phyloP scores from a whole-genome alignment of 768 basidiomycete genomes.

The Phylloporus sp. region DNA sequence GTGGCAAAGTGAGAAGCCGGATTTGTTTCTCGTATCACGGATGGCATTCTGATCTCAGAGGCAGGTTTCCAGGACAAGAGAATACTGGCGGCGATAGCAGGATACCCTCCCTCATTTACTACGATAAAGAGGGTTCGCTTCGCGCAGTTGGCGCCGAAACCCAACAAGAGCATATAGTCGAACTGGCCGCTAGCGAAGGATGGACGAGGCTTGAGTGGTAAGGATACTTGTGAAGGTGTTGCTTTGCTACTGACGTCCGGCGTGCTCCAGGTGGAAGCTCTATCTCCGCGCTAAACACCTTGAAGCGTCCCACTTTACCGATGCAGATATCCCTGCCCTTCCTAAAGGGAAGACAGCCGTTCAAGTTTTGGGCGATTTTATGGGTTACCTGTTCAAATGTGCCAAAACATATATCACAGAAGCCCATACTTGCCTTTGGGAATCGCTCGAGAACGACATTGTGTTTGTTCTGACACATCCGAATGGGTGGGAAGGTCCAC shows the following conservation, averaged over 20 bases:
- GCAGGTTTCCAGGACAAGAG: conserved; percentile 46
- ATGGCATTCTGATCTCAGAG: no score
- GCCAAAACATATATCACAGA: conserved; percentile 18
- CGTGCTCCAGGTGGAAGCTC: conserved; percentile 30
- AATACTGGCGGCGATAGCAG: conserved; percentile 35
- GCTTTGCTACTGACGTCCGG: no score
- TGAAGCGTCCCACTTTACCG: conserved; percentile 21
- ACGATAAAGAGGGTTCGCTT: conserved; percentile 37
- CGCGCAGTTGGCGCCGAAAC: conserved; percentile 42
- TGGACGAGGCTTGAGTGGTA: conserved; percentile 41
- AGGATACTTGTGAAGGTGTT: not conserved
- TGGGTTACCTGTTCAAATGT: conserved; percentile 24
- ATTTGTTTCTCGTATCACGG: no score
- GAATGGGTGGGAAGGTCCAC: conserved; percentile 3
- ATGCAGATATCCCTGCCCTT: conserved; percentile 22
- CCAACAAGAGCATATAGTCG: conserved; percentile 18
- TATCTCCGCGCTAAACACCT: conserved; percentile 32
- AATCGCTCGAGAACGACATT: conserved; percentile 14
- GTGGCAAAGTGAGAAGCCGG: conserved; percentile 24
- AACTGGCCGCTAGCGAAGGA: conserved; percentile 36
- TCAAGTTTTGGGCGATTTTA: conserved; percentile 26
- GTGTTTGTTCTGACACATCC: conserved; percentile 27
- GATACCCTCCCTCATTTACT: conserved; percentile 34
- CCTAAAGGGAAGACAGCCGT: conserved; percentile 18
- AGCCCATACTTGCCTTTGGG: conserved; percentile 16